A percentile compares a stretch with the other conserved stretches of the same genome.
These are phyloP conservation scores for Skeletonema grethae DNA, from an alignment of 108 stramenopile species.

Conservation along the genomic window DNA sequence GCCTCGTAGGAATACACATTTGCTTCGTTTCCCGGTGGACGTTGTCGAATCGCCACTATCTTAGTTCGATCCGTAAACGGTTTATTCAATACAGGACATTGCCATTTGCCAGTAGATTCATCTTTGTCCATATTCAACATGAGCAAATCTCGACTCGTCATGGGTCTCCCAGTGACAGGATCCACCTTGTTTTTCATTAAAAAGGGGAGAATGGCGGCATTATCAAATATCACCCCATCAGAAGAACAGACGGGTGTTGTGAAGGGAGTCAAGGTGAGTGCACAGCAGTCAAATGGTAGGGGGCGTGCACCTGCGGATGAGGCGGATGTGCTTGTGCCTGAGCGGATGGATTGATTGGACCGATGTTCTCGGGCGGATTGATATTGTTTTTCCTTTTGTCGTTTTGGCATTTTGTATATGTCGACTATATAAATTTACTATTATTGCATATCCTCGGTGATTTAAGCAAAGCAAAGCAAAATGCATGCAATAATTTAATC, in stretches of 20 bases:
- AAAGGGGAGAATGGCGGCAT: conserved; percentile 82
- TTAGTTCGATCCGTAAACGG: conserved; percentile 88
- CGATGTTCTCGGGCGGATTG: conserved; percentile 78
- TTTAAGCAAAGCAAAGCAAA: too few species aligned
- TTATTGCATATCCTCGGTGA: too few species aligned
- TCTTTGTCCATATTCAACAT: conserved; percentile 87
- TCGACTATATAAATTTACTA: too few species aligned
- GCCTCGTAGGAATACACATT: conserved; percentile 88
- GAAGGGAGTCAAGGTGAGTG: conserved; percentile 89
- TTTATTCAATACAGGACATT: conserved; percentile 97
- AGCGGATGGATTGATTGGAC: conserved; percentile 60
- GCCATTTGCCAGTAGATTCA: conserved; percentile 86
- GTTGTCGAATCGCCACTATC: conserved; percentile 85
- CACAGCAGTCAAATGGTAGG: conserved; percentile 96
- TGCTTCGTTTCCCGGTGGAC: conserved; percentile 55
- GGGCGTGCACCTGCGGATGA: conserved; percentile 42
- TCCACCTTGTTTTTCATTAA: conserved; percentile 82
- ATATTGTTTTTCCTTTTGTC: conserved; percentile 89
- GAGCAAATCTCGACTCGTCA: conserved; percentile 73
- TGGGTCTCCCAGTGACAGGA: conserved; percentile 81
- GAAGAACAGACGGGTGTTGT: conserved; percentile 71
- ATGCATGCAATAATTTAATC: too few species aligned
- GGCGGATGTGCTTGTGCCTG: conserved; percentile 29
- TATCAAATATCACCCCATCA: conserved; percentile 92
- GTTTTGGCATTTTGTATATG: conserved; percentile 68